A percentile compares a stretch with the other conserved stretches of the same genome.
These are phyloP conservation scores for Calonectria henricotiae DNA, from an alignment of 2,329 filamentous ascomycete species.

Conservation along the genomic window DNA sequence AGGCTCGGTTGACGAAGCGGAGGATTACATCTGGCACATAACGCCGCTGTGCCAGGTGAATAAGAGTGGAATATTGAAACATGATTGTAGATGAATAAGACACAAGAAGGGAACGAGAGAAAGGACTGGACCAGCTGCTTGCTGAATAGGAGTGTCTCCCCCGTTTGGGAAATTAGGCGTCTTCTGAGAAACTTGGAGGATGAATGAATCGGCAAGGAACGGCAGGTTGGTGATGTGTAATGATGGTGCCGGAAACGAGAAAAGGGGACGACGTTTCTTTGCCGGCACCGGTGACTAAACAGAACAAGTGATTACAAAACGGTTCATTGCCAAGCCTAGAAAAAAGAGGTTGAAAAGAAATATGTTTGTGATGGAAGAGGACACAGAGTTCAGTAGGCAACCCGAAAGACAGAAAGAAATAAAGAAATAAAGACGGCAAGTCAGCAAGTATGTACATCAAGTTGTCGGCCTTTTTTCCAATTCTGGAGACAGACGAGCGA, in stretches of 20 bases:
- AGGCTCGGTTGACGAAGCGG: not conserved
- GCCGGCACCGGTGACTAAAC: not conserved
- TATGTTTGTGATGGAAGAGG: not conserved
- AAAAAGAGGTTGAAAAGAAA: not conserved
- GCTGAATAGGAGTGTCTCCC: not conserved
- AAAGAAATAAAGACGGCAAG: not conserved
- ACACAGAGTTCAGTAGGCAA: not conserved
- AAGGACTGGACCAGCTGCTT: not conserved
- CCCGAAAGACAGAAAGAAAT: not conserved
- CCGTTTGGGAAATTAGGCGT: not conserved
- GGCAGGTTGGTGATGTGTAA: not conserved
- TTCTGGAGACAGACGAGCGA: not conserved
- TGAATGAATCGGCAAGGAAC: not conserved
- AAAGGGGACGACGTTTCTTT: not conserved
- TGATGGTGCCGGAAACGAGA: not conserved
- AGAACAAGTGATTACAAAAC: not conserved
- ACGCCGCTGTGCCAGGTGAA: not conserved
- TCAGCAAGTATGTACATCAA: not conserved
- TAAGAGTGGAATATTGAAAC: not conserved
- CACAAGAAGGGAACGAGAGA: not conserved
- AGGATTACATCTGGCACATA: not conserved
- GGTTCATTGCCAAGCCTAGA: not conserved
- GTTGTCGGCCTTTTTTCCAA: slow-evolving; percentile 1
- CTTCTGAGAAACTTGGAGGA: not conserved
- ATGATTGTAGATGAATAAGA: not conserved